Base-by-base conservation (phyloP, 148 eudicot species). In the Nepenthes mirabilis region DNA sequence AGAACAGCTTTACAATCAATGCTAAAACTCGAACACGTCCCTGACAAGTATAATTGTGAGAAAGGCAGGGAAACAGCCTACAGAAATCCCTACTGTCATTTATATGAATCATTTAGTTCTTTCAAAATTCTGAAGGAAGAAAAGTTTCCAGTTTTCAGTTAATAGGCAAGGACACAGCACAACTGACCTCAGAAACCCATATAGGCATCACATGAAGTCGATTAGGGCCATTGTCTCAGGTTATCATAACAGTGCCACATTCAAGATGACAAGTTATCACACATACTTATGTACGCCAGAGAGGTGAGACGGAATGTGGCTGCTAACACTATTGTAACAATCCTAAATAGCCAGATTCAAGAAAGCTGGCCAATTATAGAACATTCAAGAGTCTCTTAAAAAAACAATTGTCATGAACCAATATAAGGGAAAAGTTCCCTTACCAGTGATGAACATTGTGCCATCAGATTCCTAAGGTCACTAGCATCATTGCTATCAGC, bases 1-100 rank as follows among this genome's bases (percentile, higher is more conserved):
- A 86, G 80, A 88, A 93, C 55, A 93, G 83, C 81, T 83, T 93
- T 81, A 86, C 98, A 58, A 86, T 71, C 70, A 93, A 77, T 56
- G 96, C 83, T 37, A 93, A 72, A 62, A 93, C 65, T 37, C 98
- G 86, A n/a, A 93, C 70, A 33, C 91, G 87, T 65, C 91, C 98
- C 98, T 93, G 83, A 61, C 64, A 62, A 58, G 76, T 34, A 34
- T 35, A 64, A 12, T 12, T 34, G 55, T 34, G 54, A 63, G 34
- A 45, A n/a, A 8, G 34, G 45, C 4, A 50, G 48, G 9, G 4
- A 55, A 37, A 63, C 13, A 36, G 54, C 33, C 12, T n/a, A 49
- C 12, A 40, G 37, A 51, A 37, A 36, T 48, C 37, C 36, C 4
- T 33, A 48, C 6, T 33, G 36, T 34, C 65, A 61, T 35, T 14